Evolutionary conservation across 352 stramenopile genomes (phyloP).

Genomic region (Globisporangium iwayamae): DNA sequence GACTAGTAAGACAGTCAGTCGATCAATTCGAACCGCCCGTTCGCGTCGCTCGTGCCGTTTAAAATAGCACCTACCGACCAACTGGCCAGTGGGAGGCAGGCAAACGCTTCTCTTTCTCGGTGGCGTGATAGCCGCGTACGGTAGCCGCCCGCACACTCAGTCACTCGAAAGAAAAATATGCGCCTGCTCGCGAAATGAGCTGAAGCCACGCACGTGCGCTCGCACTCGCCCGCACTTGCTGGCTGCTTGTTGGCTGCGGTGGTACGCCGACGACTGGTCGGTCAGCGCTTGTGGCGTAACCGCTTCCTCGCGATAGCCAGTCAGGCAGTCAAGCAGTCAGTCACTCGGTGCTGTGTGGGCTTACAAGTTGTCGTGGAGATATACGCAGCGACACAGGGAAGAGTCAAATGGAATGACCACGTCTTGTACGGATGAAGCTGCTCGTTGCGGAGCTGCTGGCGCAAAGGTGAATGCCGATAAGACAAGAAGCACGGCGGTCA

Average conservation of each 20-base stretch:
- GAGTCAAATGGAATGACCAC: background rate
- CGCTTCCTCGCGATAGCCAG: too few species aligned
- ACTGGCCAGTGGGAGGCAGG: background rate
- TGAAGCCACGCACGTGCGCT: too few species aligned
- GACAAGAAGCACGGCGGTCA: background rate
- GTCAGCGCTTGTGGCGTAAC: too few species aligned
- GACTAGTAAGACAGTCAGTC: background rate
- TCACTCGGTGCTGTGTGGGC: background rate
- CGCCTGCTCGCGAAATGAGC: too few species aligned
- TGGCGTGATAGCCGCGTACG: too few species aligned
- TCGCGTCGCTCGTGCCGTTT: background rate
- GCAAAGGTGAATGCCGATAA: background rate
- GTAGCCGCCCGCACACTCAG: too few species aligned
- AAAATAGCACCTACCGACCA: background rate
- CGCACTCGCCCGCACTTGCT: too few species aligned
- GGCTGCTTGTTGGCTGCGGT: too few species aligned
- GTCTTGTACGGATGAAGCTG: background rate
- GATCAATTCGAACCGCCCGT: background rate
- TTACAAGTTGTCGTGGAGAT: too few species aligned
- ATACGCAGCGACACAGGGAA: background rate
- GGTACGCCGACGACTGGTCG: too few species aligned
- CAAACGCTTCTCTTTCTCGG: background rate
- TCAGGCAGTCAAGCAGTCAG: background rate
- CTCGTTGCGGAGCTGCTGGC: constrained; percentile 5
- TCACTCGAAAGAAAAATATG: too few species aligned